phyloP scores from a whole-genome alignment of 306 rosid species.

The Malus sieversii region DNA sequence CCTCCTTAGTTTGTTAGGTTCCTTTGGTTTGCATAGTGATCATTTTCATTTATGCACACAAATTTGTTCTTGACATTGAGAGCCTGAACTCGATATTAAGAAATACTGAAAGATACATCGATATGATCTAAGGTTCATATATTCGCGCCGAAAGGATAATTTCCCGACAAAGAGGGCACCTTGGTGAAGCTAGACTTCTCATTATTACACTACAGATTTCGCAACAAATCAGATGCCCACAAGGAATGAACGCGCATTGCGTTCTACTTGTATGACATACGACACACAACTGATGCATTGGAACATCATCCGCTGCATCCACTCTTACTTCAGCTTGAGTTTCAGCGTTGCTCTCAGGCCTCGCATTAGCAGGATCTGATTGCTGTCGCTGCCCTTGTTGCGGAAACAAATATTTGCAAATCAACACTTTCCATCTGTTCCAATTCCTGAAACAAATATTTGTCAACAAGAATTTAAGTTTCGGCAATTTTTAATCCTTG shows the following conservation, averaged over 20 bases:
- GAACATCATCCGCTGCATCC: constrained; percentile 43
- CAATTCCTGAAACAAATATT: constrained; percentile 54
- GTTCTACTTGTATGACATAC: constrained; percentile 80
- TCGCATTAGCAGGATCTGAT: constrained; percentile 19
- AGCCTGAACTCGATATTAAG: too few relatives aligned
- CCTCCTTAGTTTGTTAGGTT: too few relatives aligned
- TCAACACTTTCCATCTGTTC: constrained; percentile 73
- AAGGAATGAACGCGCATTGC: constrained; percentile 80
- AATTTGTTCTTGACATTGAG: too few relatives aligned
- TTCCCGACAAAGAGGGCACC: too few relatives aligned
- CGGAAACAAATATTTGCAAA: background rate
- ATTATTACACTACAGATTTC: constrained; percentile 35
- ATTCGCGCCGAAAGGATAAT: too few relatives aligned
- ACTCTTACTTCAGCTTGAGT: constrained; percentile 4
- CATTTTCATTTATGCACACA: too few relatives aligned
- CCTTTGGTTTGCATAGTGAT: too few relatives aligned
- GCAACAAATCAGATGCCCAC: constrained; percentile 93
- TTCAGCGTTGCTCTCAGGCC: constrained; percentile 2
- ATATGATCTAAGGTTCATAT: too few relatives aligned
- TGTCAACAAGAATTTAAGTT: too few relatives aligned
- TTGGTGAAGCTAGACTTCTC: too few relatives aligned
- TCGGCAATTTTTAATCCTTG: too few relatives aligned
- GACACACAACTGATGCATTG: constrained; percentile 72
- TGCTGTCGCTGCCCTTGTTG: constrained; percentile 44
- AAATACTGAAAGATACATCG: too few relatives aligned